A percentile compares a stretch with the other conserved stretches of the same genome.
phyloP scores from a whole-genome alignment of 805 yeast genomes.

The Saturnispora galanensis region DNA sequence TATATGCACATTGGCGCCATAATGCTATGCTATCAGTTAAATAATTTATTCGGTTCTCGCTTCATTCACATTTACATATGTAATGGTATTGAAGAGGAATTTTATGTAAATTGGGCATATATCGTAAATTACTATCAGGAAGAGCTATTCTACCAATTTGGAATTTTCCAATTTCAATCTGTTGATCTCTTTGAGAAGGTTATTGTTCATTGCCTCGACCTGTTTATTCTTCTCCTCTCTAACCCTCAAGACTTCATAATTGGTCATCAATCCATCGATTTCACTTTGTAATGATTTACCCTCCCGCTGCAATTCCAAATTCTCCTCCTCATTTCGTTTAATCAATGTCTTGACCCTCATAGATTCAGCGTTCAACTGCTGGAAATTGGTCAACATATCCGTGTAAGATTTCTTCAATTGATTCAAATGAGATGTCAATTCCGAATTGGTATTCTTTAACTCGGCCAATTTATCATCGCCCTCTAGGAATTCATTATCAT shows the following conservation, averaged over 20 bases:
- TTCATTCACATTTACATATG: too few species aligned
- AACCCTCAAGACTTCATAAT: constrained; percentile 24
- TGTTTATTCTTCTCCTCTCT: constrained; percentile 25
- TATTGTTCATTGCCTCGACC: constrained; percentile 20
- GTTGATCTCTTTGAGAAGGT: constrained; percentile 19
- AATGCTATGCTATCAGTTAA: too few species aligned
- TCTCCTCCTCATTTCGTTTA: constrained; percentile 14
- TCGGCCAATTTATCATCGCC: not conserved
- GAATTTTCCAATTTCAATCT: constrained; percentile 15
- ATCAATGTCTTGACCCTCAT: constrained; percentile 21
- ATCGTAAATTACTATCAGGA: not conserved
- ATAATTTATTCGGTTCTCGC: too few species aligned
- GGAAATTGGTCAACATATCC: constrained; percentile 23
- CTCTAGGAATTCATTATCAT: not conserved
- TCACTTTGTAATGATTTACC: constrained; percentile 13
- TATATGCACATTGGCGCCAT: too few species aligned
- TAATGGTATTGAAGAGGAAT: too few species aligned
- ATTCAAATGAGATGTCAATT: not conserved
- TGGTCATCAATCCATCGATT: constrained; percentile 13
- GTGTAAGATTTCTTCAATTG: constrained; percentile 15
- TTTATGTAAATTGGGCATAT: too few species aligned
- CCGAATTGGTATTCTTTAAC: not conserved
- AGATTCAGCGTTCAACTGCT: constrained; percentile 26
- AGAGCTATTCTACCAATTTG: not conserved
- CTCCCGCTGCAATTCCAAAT: constrained; percentile 12